phyloP scores from a whole-genome alignment of 441 rosid genomes.

The Pelargonium citronellum region DNA sequence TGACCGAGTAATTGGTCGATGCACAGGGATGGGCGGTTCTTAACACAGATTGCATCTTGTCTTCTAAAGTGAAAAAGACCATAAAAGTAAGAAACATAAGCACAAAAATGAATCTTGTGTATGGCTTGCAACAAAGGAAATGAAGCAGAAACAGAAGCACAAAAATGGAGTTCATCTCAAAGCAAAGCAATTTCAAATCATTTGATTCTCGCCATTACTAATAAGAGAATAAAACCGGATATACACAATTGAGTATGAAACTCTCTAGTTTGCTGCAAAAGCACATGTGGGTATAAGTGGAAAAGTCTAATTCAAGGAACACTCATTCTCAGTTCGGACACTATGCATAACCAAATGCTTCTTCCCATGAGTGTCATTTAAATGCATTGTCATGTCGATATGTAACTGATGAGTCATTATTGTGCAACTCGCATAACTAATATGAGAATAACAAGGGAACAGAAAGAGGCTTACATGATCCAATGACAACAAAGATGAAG shows the following conservation, averaged over 20 bases:
- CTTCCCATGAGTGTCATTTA: not conserved
- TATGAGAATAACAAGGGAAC: not conserved
- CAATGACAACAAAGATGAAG: constrained; percentile 82
- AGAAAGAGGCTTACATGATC: constrained; percentile 58
- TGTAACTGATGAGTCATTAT: not conserved
- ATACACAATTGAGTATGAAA: no score
- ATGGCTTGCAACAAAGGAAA: no score
- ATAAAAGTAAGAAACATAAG: not conserved
- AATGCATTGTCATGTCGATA: not conserved
- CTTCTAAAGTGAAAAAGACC: not conserved
- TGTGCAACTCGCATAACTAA: not conserved
- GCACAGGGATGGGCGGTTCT: constrained; percentile 6
- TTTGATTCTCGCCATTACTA: not conserved
- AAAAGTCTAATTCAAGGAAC: no score
- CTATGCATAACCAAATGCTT: not conserved
- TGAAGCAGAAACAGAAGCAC: no score
- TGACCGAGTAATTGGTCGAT: not conserved
- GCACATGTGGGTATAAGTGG: no score
- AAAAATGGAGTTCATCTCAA: no score
- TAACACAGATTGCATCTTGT: constrained; percentile 1
- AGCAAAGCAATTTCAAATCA: not conserved
- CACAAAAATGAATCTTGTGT: no score
- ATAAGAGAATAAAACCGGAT: no score
- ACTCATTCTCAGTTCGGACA: not conserved
- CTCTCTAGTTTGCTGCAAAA: no score